Percentiles rank a stretch among this genome's conserved stretches.
phyloP scores from a whole-genome alignment of 306 rosid genomes.

The Dalbergia cultrata region DNA sequence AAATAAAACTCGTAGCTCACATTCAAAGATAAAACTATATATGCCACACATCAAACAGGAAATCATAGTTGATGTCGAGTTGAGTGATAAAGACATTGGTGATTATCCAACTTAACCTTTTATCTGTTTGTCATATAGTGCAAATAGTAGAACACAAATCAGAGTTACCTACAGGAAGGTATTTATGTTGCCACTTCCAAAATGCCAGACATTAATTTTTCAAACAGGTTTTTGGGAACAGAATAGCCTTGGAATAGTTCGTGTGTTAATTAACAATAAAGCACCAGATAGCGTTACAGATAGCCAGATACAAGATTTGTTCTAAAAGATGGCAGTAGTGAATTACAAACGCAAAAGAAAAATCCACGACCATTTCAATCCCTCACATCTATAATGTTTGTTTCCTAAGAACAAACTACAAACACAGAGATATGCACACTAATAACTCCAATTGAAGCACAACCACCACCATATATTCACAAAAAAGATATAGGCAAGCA shows the following conservation, averaged over 20 bases:
- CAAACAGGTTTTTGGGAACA: conserved; percentile 10
- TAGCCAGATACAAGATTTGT: not conserved
- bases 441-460: not conserved
- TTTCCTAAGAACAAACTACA: conserved; percentile 1
- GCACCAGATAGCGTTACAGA: not conserved
- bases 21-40: not conserved
- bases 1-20: conserved; percentile 5
- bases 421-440: not conserved
- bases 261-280: conserved; percentile 1
- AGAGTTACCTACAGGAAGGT: not conserved
- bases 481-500: not conserved
- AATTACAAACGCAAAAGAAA: not conserved
- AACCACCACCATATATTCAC: not conserved
- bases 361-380: conserved; percentile 25
- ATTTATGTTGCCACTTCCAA: conserved; percentile 4
- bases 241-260: conserved; percentile 4
- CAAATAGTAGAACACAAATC: not conserved
- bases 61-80: conserved; percentile 19
- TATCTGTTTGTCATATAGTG: not conserved
- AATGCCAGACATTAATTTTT: not conserved
- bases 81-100: not conserved
- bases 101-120: conserved; percentile 22
- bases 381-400: not conserved
- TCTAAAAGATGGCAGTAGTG: conserved; percentile 13
- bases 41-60: not conserved